Evolutionary conservation across 768 basidiomycete genomes (phyloP).

Genomic region (Mrakia blollopis): DNA sequence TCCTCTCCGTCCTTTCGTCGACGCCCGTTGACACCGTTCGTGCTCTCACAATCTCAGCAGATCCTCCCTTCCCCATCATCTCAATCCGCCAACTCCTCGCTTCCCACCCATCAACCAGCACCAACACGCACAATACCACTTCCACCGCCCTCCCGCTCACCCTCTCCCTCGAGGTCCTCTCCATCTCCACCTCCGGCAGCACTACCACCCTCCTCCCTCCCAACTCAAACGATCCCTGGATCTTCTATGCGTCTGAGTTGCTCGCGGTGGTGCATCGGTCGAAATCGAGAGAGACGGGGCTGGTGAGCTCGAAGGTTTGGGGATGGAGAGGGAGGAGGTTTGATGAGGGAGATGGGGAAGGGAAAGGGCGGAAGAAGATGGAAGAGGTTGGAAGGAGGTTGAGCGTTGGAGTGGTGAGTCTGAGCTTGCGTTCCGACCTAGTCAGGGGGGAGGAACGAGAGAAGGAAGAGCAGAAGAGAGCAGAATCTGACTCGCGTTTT

Average conservation of each 20-base stretch:
- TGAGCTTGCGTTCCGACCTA: too few relatives aligned
- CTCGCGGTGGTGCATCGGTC: conserved; percentile 23
- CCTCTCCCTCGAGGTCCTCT: conserved; percentile 18
- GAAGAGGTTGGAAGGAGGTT: conserved; percentile 9
- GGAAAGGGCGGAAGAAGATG: neutral
- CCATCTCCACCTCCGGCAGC: neutral
- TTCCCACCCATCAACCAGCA: neutral
- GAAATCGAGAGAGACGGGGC: neutral
- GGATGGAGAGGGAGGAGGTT: neutral
- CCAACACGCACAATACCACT: too few relatives aligned
- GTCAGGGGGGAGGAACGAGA: neutral
- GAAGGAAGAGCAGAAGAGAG: neutral
- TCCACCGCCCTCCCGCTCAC: neutral
- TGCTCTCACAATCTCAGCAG: neutral
- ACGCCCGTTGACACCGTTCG: neutral
- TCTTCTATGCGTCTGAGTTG: conserved; percentile 19
- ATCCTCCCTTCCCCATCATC: neutral
- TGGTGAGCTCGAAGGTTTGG: conserved; percentile 20
- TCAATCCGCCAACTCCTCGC: neutral
- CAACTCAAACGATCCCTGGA: neutral
- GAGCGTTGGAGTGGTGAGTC: neutral
- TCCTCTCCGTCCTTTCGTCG: neutral
- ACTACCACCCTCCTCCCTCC: neutral
- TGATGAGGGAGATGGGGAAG: neutral
- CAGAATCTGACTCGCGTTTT: neutral